phyloP scores from a whole-genome alignment of 2,329 filamentous ascomycete genomes.

The Trichoderma sp. region DNA sequence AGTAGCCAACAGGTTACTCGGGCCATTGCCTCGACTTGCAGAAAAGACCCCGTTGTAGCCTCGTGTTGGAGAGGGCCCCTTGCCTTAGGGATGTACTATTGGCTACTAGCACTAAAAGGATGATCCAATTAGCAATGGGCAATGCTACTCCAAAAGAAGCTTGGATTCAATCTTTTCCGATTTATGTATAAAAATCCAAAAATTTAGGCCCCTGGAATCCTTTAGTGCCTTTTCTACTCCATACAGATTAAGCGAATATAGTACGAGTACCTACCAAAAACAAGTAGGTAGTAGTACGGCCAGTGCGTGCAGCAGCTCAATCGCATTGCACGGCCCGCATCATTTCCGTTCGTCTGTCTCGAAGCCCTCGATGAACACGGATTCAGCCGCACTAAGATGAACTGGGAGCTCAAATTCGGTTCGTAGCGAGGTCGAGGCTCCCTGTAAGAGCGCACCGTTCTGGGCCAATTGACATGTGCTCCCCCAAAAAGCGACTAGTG shows the following conservation, averaged over 20 bases:
- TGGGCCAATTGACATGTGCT: slow-evolving; percentile 13
- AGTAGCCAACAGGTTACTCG: not conserved
- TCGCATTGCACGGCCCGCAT: not conserved
- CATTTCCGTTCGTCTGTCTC: not conserved
- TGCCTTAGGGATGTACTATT: slow-evolving; percentile 1
- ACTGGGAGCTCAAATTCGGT: not conserved
- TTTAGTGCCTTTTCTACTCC: not conserved
- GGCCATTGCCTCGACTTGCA: not conserved
- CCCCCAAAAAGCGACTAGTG: not conserved
- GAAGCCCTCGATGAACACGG: not conserved
- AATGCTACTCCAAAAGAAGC: not conserved
- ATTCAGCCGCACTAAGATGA: slow-evolving; percentile 16
- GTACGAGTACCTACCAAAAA: not conserved
- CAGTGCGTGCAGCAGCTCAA: not conserved
- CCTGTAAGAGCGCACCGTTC: not conserved
- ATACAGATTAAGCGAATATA: not conserved
- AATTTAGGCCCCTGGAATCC: not conserved
- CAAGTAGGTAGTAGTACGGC: too few relatives aligned
- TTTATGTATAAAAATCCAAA: not conserved
- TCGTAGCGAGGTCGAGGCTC: slow-evolving; percentile 1
- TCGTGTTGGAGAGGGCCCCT: slow-evolving; percentile 9
- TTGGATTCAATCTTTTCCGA: not conserved
- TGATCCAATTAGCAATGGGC: not conserved
- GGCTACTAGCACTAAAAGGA: slow-evolving; percentile 1
- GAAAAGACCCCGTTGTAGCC: slow-evolving; percentile 5